A percentile compares a stretch with the other conserved stretches of the same genome.
These are phyloP conservation scores for Aspergillus fructus DNA, from an alignment of 2,329 filamentous ascomycete species.

Conservation along the genomic window DNA sequence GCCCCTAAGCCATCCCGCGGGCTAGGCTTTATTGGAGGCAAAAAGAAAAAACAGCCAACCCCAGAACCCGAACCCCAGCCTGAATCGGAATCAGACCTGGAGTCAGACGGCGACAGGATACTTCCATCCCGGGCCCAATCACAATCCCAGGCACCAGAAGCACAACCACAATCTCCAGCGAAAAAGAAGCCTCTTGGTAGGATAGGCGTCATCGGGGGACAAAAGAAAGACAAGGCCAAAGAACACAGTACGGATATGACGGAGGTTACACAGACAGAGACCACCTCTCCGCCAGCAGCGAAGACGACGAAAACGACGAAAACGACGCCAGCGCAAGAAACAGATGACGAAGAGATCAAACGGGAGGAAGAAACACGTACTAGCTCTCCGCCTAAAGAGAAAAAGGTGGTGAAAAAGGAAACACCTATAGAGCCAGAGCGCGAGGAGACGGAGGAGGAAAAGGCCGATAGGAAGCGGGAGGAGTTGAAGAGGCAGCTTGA, in stretches of 20 bases:
- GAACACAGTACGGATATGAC: conserved; percentile 1
- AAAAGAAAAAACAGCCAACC: conserved; percentile 24
- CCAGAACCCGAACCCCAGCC: neutral
- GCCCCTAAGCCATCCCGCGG: conserved; percentile 14
- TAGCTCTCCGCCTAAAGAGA: neutral
- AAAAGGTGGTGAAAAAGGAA: neutral
- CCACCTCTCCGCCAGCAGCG: neutral
- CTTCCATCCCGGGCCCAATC: neutral
- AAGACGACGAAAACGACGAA: conserved; percentile 4
- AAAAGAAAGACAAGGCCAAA: conserved; percentile 13
- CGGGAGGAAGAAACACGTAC: neutral
- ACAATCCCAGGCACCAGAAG: conserved; percentile 1
- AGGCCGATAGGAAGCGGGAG: conserved; percentile 55
- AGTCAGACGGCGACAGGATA: neutral
- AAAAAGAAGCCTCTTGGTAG: conserved; percentile 19
- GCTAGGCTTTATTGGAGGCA: conserved; percentile 34
- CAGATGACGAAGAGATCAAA: neutral
- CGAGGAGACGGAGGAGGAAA: conserved; percentile 49
- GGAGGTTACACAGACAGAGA: neutral
- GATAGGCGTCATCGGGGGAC: conserved; percentile 39
- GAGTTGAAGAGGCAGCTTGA: conserved; percentile 57
- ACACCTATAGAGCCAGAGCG: conserved; percentile 15
- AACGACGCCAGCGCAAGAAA: neutral
- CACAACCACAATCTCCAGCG: conserved; percentile 15
- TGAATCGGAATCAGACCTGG: conserved; percentile 6